Evolutionary conservation across 1,284 basidiomycete species (phyloP), one percentile per base, ranked within the genome.

Genomic region (Cryptococcus hybrid): DNA sequence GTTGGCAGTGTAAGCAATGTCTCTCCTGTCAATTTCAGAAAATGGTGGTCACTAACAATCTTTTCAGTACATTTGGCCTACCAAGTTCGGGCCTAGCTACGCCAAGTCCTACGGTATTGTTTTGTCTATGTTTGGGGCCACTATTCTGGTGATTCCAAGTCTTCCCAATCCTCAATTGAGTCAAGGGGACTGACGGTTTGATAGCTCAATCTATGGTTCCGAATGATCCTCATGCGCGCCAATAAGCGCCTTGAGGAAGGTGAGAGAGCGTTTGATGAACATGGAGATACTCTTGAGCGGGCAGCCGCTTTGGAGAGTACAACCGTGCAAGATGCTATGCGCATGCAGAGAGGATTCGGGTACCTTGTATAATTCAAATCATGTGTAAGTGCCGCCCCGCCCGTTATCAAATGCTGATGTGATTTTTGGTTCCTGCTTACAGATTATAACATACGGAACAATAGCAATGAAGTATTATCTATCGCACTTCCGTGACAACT

Each of bases 151-250:
- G 46, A 54, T 63, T 60, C 6, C n/a, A 5, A 45, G 4, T 58
- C 40, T 11, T 51, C 2, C 8, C 49, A 39, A 44, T 15, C 24
- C 24, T 15, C 9, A 42, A 42, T n/a, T n/a, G 40, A 42, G 40
- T 42, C n/a, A 9, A 42, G 40, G 11, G 9, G 40, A 40, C 24
- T 12, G 11, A 15, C n/a, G 38, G 9, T 39, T 42, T n/a, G 35
- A n/a, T 44, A 68, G 58, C 55, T 68, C 45, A 71, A 70, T 55
- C 48, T 72, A 35, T 66, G 59, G 56, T 70, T 72, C 70, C 64
- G 68, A 11, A 49, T 57, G 43, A 68, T 72, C 54, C 66, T 75
- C 30, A 51, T 62, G 6, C 52, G 56, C 5, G 62, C 66, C 30
- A 75, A 75, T 60, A 49, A 52, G 18, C 58, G 59, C 24, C 61